phyloP scores from a whole-genome alignment of 352 stramenopile species.

The Aphanomyces cochlioides region DNA sequence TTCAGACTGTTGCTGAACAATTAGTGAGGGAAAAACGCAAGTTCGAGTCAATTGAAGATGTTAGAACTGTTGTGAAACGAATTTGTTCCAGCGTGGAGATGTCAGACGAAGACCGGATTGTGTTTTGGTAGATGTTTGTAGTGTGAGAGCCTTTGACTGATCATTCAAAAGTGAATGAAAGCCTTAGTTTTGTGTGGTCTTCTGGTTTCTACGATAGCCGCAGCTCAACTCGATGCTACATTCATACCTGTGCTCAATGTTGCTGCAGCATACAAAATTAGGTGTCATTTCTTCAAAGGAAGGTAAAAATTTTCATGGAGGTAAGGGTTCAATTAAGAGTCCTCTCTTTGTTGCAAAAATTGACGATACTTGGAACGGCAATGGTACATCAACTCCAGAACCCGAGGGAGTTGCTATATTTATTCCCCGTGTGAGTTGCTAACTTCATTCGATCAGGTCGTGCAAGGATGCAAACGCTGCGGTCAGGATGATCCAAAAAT shows the following conservation, averaged over 20 bases:
- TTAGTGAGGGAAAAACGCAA: not conserved
- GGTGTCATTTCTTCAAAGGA: conserved; percentile 76
- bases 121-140: not conserved
- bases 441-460: not conserved
- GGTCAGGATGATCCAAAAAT: not conserved
- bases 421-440: too few species aligned
- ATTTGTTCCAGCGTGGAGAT: conserved; percentile 2
- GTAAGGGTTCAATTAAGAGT: conserved; percentile 48
- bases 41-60: not conserved
- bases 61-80: not conserved
- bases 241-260: too few species aligned
- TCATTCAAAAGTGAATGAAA: too few species aligned
- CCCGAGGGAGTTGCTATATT: not conserved
- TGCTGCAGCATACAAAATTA: conserved; percentile 33
- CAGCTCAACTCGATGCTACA: too few species aligned
- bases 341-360: conserved; percentile 45
- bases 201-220: too few species aligned
- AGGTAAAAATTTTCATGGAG: conserved; percentile 42
- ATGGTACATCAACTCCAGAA: conserved; percentile 39
- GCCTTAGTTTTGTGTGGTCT: too few species aligned
- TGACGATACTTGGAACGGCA: conserved; percentile 67
- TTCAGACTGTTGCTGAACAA: not conserved
- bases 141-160: too few species aligned
- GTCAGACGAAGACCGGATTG: not conserved
- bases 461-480: conserved; percentile 12